Evolutionary conservation across 202 grass and related monocot genomes (phyloP), one percentile per base, ranked within the genome.

Genomic region (Panicum hallii): DNA sequence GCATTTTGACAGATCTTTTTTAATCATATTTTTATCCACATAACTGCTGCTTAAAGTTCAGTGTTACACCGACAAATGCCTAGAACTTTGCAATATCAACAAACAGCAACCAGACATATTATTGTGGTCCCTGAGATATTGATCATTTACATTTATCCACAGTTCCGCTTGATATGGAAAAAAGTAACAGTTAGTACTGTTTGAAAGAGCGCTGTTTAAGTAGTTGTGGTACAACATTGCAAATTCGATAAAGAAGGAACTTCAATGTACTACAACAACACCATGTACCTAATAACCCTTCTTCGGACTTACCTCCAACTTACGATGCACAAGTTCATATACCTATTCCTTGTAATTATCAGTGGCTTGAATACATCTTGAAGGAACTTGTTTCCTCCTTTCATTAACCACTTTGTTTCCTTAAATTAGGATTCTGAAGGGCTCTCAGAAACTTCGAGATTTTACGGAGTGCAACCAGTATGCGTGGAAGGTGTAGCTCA

Each of bases 401-500:
- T 74, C 73, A 54, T 40, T 79, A 41, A 68, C 52, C 12, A 36
- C 5, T 83, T 68, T 30, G 30, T 88, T 72, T 67, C 28, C 30
- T 28, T 81, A 17, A 72, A 55, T n/a, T 83, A 98, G 95, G 95
- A 98, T 63, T 72, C 79, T 46, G 91, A 89, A 81, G 95, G 93
- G 63, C 85, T 98, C 65, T 76, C 79, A 32, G 95, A 98, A 87
- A 98, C 91, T 48, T 76, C 95, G 72, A 93, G 67, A 50, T 95
- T 95, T 84, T 98, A 95, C 10, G 69, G 78, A 60, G 89, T 98
- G 53, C 58, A 88, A 26, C 72, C 95, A 69, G 62, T 92, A 41
- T 90, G 77, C 61, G 89, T 94, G 74, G 69, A 89, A 85, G 91
- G 81, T 43, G 78, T 98, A 79, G 95, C 95, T 38, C 93, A 98